Conservation (phyloP, 2,329 filamentous ascomycete species). For the Clonostachys byssicola region DNA sequence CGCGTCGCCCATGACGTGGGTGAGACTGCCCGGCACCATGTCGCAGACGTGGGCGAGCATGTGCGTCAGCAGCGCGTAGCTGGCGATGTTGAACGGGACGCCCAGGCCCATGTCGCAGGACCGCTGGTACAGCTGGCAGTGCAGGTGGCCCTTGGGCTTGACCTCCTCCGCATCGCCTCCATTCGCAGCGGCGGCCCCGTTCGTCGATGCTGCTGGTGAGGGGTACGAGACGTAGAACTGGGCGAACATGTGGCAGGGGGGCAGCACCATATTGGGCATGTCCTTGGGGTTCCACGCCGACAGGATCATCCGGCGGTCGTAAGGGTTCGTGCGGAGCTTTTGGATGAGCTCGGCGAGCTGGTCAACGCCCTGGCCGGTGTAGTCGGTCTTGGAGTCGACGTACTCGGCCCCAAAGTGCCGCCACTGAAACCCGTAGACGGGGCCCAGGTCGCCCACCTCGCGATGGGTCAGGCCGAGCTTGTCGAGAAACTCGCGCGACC, state of each 20-base stretch:
- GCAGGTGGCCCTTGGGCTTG: constrained; percentile 63
- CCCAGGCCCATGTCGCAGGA: constrained; percentile 96
- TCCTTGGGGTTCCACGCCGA: constrained; percentile 93
- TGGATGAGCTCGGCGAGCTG: constrained; percentile 87
- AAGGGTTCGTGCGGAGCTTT: constrained; percentile 79
- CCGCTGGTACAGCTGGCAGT: constrained; percentile 89
- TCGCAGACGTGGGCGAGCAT: constrained; percentile 90
- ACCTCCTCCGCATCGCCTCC: constrained; percentile 38
- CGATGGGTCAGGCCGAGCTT: constrained; percentile 76
- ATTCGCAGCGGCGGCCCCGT: constrained; percentile 8
- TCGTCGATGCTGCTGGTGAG: constrained; percentile 8
- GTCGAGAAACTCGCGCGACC: constrained; percentile 86
- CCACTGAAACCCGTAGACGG: constrained; percentile 99
- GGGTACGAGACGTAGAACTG: constrained; percentile 90
- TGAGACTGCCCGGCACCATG: constrained; percentile 79
- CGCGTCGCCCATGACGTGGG: constrained; percentile 97
- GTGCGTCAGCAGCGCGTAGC: constrained; percentile 88
- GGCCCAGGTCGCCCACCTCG: constrained; percentile 83
- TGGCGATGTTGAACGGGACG: constrained; percentile 96
- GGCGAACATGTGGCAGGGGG: constrained; percentile 96
- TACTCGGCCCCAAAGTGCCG: constrained; percentile 96
- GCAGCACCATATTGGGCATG: constrained; percentile 81
- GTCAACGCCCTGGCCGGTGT: constrained; percentile 84
- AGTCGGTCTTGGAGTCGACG: constrained; percentile 72
- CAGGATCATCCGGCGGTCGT: constrained; percentile 85